Evolutionary conservation across 257 asterid species (phyloP).

Genomic region (Lycium ferocissimum): DNA sequence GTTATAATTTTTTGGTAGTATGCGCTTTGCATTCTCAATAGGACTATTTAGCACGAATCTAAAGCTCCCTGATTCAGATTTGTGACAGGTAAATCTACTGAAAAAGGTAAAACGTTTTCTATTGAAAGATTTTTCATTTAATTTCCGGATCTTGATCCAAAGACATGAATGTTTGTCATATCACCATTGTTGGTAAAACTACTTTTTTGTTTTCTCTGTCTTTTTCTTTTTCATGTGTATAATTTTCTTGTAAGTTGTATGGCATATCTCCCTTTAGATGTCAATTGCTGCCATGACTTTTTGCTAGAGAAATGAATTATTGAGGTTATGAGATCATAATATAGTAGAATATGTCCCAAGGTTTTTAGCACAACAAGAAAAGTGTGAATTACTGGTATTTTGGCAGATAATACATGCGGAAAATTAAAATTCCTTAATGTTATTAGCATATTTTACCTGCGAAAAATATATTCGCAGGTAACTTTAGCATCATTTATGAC

Average conservation of each 20-base stretch:
- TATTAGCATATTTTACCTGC: no score
- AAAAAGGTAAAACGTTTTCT: no score
- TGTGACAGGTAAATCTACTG: background rate
- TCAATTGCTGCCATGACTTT: slow-evolving; percentile 4
- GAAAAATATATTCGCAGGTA: no score
- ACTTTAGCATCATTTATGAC: no score
- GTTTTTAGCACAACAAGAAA: no score
- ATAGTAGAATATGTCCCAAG: background rate
- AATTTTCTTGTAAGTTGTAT: background rate
- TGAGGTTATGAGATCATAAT: background rate
- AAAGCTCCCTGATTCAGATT: background rate
- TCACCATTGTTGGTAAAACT: background rate
- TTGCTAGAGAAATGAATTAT: background rate
- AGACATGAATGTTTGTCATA: background rate
- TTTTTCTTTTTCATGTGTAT: background rate
- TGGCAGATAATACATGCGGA: no score
- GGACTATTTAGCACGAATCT: background rate
- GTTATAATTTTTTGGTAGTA: no score
- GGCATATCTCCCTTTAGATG: background rate
- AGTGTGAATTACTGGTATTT: no score
- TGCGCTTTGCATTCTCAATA: background rate
- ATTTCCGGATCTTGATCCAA: background rate
- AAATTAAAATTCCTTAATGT: no score
- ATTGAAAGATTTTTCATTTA: no score
- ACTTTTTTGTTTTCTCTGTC: background rate